Percentiles rank a stretch among this genome's conserved stretches.
Conservation (phyloP, 2,329 filamentous ascomycete genomes). For the Exophiala sp. region DNA sequence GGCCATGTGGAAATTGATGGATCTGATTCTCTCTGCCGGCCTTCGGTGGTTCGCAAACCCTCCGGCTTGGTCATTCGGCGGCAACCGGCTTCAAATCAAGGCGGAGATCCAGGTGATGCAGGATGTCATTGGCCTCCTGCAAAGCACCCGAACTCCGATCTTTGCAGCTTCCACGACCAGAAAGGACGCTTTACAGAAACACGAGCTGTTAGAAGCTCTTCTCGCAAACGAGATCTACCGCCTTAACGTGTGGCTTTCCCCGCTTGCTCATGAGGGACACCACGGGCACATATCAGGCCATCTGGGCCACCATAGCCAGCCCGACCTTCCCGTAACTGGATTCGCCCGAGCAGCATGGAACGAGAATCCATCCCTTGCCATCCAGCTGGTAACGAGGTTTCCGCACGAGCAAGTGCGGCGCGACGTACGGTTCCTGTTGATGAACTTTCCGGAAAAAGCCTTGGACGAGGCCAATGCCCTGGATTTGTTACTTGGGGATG, state of each 20-base stretch:
- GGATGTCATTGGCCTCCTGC: slow-evolving; percentile 65
- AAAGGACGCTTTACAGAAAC: slow-evolving; percentile 67
- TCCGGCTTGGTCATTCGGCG: slow-evolving; percentile 89
- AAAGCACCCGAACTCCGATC: slow-evolving; percentile 57
- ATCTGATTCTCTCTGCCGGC: slow-evolving; percentile 77
- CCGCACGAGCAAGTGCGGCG: slow-evolving; percentile 64
- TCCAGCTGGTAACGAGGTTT: slow-evolving; percentile 76
- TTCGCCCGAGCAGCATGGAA: slow-evolving; percentile 79
- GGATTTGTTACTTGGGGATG: slow-evolving; percentile 69
- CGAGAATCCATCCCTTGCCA: slow-evolving; percentile 77
- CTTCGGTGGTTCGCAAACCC: slow-evolving; percentile 81
- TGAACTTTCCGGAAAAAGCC: slow-evolving; percentile 78
- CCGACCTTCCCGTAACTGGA: slow-evolving; percentile 45
- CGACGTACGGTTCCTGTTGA: slow-evolving; percentile 71
- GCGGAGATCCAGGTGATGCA: slow-evolving; percentile 77
- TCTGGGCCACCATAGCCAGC: not conserved
- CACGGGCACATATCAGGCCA: not conserved
- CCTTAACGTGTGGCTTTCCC: slow-evolving; percentile 83
- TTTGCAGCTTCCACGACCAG: slow-evolving; percentile 45
- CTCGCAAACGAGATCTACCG: slow-evolving; percentile 79
- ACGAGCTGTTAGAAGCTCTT: slow-evolving; percentile 72
- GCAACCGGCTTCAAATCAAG: slow-evolving; percentile 87
- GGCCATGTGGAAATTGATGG: slow-evolving; percentile 76
- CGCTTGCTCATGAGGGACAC: slow-evolving; percentile 53
- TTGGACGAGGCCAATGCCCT: slow-evolving; percentile 75